Percentiles rank a stretch among this genome's conserved stretches.
Conservation (phyloP, 805 yeast genomes). For the Lipomyces starkeyi region DNA sequence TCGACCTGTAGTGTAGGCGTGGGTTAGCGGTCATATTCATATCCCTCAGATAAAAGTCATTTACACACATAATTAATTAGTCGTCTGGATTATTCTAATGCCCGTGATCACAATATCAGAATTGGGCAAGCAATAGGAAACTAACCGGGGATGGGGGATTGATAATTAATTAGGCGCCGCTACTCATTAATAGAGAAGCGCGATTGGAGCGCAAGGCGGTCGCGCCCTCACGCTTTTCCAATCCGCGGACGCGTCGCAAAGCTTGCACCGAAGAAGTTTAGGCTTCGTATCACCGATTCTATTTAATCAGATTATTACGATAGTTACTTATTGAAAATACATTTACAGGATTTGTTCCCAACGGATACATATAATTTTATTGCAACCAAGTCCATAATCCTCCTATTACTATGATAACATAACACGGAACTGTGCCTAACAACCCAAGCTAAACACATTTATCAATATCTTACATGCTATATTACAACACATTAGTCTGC, state of each 20-base stretch:
- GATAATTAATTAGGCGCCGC: not conserved
- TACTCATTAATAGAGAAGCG: not conserved
- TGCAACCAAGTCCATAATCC: not conserved
- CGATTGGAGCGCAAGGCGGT: not conserved
- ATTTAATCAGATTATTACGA: too few species aligned
- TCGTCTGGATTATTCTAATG: not conserved
- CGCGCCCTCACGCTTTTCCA: not conserved
- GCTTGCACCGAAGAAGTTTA: too few species aligned
- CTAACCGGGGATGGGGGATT: not conserved
- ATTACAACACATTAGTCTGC: not conserved
- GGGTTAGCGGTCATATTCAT: not conserved
- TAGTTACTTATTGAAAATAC: not conserved
- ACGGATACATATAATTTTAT: not conserved
- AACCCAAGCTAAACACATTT: not conserved
- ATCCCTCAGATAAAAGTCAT: not conserved
- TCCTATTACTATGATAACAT: not conserved
- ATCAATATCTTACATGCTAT: constrained; percentile 1
- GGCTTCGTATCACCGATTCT: too few species aligned
- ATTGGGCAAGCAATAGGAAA: not conserved
- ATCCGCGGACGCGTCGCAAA: not conserved
- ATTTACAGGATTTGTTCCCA: not conserved
- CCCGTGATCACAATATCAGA: not conserved
- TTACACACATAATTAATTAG: not conserved
- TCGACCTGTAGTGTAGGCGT: constrained; percentile 11
- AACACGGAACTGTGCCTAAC: not conserved